Conservation (phyloP, 805 yeast genomes). For the Myxozyma geophila region DNA sequence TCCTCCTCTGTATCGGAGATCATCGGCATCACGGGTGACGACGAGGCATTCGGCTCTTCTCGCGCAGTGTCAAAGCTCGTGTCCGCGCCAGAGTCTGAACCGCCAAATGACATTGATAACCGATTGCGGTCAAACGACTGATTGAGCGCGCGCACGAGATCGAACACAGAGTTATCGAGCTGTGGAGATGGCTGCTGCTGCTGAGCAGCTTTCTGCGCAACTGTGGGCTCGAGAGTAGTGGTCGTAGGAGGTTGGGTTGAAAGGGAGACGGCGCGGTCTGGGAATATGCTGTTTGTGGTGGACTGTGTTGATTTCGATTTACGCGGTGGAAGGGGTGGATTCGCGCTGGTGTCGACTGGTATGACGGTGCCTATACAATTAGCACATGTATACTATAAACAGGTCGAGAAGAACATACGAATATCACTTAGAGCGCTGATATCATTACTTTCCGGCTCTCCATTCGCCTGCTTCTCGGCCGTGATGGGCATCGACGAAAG, state of each 20-base stretch:
- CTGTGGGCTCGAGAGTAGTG: neutral
- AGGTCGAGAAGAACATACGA: neutral
- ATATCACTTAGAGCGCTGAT: slow-evolving; percentile 3
- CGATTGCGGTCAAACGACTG: slow-evolving; percentile 9
- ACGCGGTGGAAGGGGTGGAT: slow-evolving; percentile 15
- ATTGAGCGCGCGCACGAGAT: slow-evolving; percentile 15
- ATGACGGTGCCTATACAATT: neutral
- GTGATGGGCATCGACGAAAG: slow-evolving; percentile 7
- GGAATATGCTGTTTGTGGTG: neutral
- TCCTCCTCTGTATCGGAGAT: neutral
- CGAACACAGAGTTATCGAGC: slow-evolving; percentile 5
- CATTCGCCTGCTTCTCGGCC: neutral
- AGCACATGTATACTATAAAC: neutral
- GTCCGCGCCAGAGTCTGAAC: slow-evolving; percentile 13
- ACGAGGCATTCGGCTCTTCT: neutral
- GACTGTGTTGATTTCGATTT: neutral
- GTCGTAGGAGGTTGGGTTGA: neutral
- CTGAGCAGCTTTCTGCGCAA: neutral
- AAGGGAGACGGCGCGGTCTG: neutral
- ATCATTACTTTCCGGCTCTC: neutral
- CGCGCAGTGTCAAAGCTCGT: slow-evolving; percentile 16
- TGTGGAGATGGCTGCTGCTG: neutral
- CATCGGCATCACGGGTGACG: neutral
- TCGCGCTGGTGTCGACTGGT: neutral
- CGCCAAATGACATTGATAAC: neutral